Evolutionary conservation across 345 rosid genomes (phyloP).

Genomic region (Odontarrhena argentea): DNA sequence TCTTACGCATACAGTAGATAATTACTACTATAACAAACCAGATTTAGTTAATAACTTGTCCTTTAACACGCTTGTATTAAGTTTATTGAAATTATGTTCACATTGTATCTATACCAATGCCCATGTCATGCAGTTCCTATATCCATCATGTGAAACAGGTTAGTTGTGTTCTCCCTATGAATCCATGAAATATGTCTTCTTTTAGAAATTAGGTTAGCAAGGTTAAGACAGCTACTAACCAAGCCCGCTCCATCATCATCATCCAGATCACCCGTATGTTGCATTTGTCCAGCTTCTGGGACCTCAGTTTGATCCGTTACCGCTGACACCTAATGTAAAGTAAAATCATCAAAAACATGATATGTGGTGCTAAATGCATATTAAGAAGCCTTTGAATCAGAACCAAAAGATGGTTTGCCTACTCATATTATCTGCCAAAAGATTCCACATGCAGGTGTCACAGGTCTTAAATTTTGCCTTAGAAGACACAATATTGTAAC

Average conservation of each 20-base stretch:
- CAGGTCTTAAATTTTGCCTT: not conserved
- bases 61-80: not conserved
- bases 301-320: slow-evolving; percentile 79
- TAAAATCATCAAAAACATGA: slow-evolving; percentile 20
- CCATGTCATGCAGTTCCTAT: not conserved
- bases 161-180: slow-evolving; percentile 8
- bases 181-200: slow-evolving; percentile 21
- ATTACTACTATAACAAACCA: not conserved
- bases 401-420: not conserved
- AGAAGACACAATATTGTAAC: not conserved
- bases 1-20: slow-evolving; percentile 6
- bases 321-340: slow-evolving; percentile 72
- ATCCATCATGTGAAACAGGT: slow-evolving; percentile 3
- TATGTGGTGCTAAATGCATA: slow-evolving; percentile 17
- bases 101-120: not conserved
- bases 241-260: slow-evolving; percentile 96
- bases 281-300: slow-evolving; percentile 55
- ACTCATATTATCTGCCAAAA: slow-evolving; percentile 12
- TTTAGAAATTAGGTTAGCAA: slow-evolving; percentile 7
- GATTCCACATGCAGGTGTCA: slow-evolving; percentile 20
- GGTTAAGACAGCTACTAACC: slow-evolving; percentile 58
- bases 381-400: slow-evolving; percentile 15
- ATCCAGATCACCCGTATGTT: slow-evolving; percentile 82
- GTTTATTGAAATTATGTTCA: not conserved
- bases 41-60: not conserved